Evolutionary conservation across 139 green algal species (phyloP), one percentile per base, ranked within the genome.

Genomic region (Picochlorum sp.): DNA sequence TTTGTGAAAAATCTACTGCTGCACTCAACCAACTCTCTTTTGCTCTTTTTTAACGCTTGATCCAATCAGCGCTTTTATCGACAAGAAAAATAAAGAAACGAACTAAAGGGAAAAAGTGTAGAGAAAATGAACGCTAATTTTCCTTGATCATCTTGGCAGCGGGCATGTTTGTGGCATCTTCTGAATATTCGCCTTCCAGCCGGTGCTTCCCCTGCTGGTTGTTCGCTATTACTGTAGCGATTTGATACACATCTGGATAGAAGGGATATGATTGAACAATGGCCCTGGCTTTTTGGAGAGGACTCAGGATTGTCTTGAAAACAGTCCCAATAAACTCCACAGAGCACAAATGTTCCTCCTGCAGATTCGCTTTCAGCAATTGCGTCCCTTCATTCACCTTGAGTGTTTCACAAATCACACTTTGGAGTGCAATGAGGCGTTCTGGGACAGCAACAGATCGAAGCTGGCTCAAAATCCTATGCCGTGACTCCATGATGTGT

Each of bases 321-420:
- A 78, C 71, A 18, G 71, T 78, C 20, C 71, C 71, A 51, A 78
- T 78, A 37, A 78, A 78, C 60, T 78, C 71, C 65, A 78, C 69
- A 16, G 65, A 66, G n/a, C 58, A 63, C 31, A 78, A 66, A 60
- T 78, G 71, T 60, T 78, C 71, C 49, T 78, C 71, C 51, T 78
- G 71, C 44, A 78, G 45, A 69, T 78, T 78, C 44, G 65, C 50
- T 58, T 78, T 78, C 18, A 78, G 60, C 49, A 62, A 66, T 10
- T 55, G 44, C 11, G 71, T 74, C 49, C 58, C 70, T 59, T 78
- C 71, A 60, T 78, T 78, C 44, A 77, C 70, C 60, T 71, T 78
- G 41, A 78, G 52, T 45, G 66, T 78, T 55, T 78, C 71, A 8
- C 30, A 28, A 45, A 78, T 74, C 21, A 78, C 71, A 10, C 21